A percentile compares a stretch with the other conserved stretches of the same genome.
These are phyloP conservation scores for Ophryocystis elektroscirrha DNA, from an alignment of 169 alveolate species.

Conservation along the genomic window DNA sequence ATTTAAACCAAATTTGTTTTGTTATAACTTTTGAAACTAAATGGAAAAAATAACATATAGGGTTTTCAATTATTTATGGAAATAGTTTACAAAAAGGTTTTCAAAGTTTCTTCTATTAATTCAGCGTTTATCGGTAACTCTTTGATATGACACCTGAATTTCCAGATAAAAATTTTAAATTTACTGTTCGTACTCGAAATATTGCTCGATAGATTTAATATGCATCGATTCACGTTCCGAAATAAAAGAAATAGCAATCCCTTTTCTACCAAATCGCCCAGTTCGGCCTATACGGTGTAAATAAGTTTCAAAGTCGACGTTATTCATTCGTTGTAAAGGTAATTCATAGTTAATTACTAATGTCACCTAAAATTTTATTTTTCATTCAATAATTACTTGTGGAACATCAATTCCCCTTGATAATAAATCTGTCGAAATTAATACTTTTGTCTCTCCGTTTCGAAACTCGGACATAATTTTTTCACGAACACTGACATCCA, in stretches of 20 bases:
- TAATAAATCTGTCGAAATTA: conserved; percentile 85
- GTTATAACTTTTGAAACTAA: too few relatives aligned
- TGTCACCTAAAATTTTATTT: conserved; percentile 36
- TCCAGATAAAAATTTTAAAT: too few relatives aligned
- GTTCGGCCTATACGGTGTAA: conserved; percentile 57
- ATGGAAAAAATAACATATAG: too few relatives aligned
- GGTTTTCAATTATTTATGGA: too few relatives aligned
- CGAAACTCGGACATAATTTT: conserved; percentile 2
- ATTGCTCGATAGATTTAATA: too few relatives aligned
- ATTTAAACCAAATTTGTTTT: too few relatives aligned
- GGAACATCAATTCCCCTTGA: conserved; percentile 97
- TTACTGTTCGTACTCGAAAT: too few relatives aligned
- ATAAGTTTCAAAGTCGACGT: conserved; percentile 21
- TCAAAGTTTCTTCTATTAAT: too few relatives aligned
- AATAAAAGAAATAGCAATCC: conserved; percentile 38
- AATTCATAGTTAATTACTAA: conserved; percentile 69
- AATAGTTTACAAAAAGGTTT: too few relatives aligned
- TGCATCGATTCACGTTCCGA: conserved; percentile 15
- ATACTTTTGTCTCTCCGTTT: conserved; percentile 34
- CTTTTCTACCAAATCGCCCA: conserved; percentile 52
- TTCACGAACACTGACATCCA: conserved; percentile 79
- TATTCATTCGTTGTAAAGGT: conserved; percentile 30
- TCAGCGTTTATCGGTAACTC: too few relatives aligned
- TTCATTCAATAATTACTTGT: neutral
- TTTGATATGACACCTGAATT: too few relatives aligned